Conservation (phyloP, 352 stramenopile species). For the Phytophthora syringae region DNA sequence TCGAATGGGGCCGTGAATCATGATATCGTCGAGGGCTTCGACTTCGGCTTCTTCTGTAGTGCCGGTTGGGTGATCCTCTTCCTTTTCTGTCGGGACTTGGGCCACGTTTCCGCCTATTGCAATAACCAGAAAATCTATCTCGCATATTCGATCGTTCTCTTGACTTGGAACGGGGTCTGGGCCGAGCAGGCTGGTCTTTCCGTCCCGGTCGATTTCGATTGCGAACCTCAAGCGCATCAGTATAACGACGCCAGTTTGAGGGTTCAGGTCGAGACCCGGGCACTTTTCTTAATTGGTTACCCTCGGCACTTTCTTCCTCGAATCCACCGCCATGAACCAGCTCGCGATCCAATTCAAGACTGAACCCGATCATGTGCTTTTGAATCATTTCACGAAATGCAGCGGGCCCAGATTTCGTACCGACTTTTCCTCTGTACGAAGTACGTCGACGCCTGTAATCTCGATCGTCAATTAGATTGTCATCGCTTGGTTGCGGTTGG, state of each 20-base stretch:
- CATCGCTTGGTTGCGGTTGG: background rate
- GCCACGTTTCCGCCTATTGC: background rate
- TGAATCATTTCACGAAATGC: slow-evolving; percentile 68
- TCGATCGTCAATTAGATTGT: background rate
- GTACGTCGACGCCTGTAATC: slow-evolving; percentile 65
- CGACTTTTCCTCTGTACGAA: slow-evolving; percentile 59
- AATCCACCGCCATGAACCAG: slow-evolving; percentile 40
- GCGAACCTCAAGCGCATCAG: slow-evolving; percentile 48
- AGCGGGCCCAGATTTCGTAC: slow-evolving; percentile 44
- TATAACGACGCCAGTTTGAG: slow-evolving; percentile 30
- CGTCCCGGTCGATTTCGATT: slow-evolving; percentile 32
- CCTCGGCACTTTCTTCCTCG: background rate
- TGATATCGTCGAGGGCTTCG: slow-evolving; percentile 14
- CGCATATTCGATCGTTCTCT: slow-evolving; percentile 1
- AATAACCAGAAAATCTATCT: background rate
- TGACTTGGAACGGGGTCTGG: slow-evolving; percentile 16
- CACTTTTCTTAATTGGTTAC: background rate
- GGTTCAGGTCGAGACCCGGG: background rate
- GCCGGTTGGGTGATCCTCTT: background rate
- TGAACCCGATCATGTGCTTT: slow-evolving; percentile 69
- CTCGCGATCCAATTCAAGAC: slow-evolving; percentile 46
- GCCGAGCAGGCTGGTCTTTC: background rate
- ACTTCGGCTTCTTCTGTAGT: slow-evolving; percentile 15
- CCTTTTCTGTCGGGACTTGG: slow-evolving; percentile 1
- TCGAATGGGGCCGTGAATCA: background rate